Evolutionary conservation across 805 yeast genomes (phyloP), one percentile per base, ranked within the genome.

Genomic region (Hyphopichia homilentoma): DNA sequence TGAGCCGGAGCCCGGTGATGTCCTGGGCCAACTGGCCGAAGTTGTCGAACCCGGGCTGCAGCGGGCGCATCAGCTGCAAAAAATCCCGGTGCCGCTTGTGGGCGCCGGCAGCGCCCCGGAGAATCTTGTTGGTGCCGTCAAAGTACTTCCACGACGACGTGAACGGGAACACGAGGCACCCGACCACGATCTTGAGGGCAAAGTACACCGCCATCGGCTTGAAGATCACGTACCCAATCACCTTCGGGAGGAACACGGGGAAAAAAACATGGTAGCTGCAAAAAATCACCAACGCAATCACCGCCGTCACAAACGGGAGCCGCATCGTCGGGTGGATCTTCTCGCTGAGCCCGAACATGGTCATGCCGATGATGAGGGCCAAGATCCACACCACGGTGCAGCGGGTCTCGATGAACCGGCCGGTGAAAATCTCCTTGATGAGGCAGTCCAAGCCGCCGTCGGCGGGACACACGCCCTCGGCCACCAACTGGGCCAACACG

Each of bases 181-280:
- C 18, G 3, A 34, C 32, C 3, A 50, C 23, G 7, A 54, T 35
- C 19, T 45, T 48, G 22, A 54, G 24, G 9, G 52, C 54, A 21
- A 47, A 41, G 2, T 55, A 41, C 4, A 57, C 12, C 4, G 52
- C 59, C 35, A 53, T 44, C 1, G 61, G 55, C 24, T 47, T 54
- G 2, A 55, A 15, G 5, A 59, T 47, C 5, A 29, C 15, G 6
- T 39, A 30, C 1, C 52, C 52, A 3, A 51, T 30, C 12, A 27
- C 19, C n/a, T 32, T 19, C 7, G 64, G 61, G 18, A 32, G 45
- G 33, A 56, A 59, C 6, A 38, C 32, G 1, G 67, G 67, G 22
- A 44, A 38, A 27, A 50, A 52, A 12, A 47, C 45, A 7, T 48
- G 41, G 38, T 54, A 59, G 34, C 60, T 52, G 6, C 39, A 27